A percentile compares a stretch with the other conserved stretches of the same genome.
These are phyloP conservation scores for Rhizophora mangle DNA, from an alignment of 345 rosid species.

Conservation along the genomic window DNA sequence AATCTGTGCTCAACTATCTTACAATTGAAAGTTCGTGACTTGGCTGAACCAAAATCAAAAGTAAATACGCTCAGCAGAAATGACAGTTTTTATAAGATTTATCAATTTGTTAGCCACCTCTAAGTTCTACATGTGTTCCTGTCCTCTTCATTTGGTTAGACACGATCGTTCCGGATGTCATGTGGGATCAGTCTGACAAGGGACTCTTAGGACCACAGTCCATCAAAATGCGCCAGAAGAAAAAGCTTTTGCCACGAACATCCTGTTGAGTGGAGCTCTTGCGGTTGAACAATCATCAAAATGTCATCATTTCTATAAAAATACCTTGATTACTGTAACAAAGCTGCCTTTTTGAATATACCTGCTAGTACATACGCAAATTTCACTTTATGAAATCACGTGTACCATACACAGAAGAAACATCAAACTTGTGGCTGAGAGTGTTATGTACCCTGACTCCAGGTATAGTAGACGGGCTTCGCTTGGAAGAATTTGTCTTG, in stretches of 20 bases:
- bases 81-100: background rate
- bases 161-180: slow-evolving; percentile 19
- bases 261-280: slow-evolving; percentile 42
- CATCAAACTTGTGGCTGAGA: background rate
- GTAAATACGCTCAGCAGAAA: background rate
- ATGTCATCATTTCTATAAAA: slow-evolving; percentile 31
- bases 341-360: slow-evolving; percentile 48
- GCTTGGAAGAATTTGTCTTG: slow-evolving; percentile 37
- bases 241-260: slow-evolving; percentile 45
- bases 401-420: background rate
- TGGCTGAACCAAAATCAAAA: too few species aligned
- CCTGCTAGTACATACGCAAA: slow-evolving; percentile 27
- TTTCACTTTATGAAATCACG: slow-evolving; percentile 14
- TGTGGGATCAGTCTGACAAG: slow-evolving; percentile 11
- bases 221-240: slow-evolving; percentile 45
- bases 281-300: slow-evolving; percentile 45
- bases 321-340: slow-evolving; percentile 39
- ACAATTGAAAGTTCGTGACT: too few species aligned
- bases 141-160: slow-evolving; percentile 5
- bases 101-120: background rate
- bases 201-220: slow-evolving; percentile 37
- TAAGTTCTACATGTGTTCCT: background rate
- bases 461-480: slow-evolving; percentile 40
- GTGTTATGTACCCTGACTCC: slow-evolving; percentile 42
- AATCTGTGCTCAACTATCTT: too few species aligned